phyloP scores from a whole-genome alignment of 257 asterid genomes.

The Scutellaria baicalensis region DNA sequence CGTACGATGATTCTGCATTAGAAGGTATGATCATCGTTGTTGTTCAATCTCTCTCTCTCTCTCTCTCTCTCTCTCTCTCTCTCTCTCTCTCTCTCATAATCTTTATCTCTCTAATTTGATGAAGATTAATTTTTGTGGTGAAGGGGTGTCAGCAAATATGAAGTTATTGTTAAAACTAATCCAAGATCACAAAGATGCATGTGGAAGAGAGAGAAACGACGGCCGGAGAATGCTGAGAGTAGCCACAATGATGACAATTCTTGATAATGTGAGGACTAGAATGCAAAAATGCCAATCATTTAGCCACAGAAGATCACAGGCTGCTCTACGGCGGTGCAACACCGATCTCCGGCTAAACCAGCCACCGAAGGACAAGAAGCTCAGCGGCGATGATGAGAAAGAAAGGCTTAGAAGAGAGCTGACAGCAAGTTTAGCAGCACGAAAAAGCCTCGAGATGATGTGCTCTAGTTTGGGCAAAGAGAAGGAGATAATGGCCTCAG shows the following conservation, averaged over 20 bases:
- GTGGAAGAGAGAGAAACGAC: conserved; percentile 44
- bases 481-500: conserved; percentile 65
- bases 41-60: background rate
- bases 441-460: conserved; percentile 60
- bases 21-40: conserved; percentile 35
- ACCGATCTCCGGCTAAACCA: conserved; percentile 22
- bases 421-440: conserved; percentile 41
- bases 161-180: conserved; percentile 59
- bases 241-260: conserved; percentile 77
- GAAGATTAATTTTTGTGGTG: too few relatives aligned
- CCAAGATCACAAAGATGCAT: conserved; percentile 69
- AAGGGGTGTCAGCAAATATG: conserved; percentile 67
- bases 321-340: conserved; percentile 33
- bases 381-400: conserved; percentile 31
- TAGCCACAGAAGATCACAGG: conserved; percentile 27
- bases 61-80: too few relatives aligned
- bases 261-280: conserved; percentile 50
- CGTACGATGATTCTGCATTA: conserved; percentile 49
- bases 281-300: conserved; percentile 64
- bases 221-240: conserved; percentile 76
- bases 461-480: conserved; percentile 70
- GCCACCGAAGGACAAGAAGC: conserved; percentile 25
- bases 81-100: too few relatives aligned
- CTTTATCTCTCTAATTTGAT: too few relatives aligned
- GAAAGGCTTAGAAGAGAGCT: conserved; percentile 49